phyloP scores from a whole-genome alignment of 164 flowering plant species.

The Vitis riparia region DNA sequence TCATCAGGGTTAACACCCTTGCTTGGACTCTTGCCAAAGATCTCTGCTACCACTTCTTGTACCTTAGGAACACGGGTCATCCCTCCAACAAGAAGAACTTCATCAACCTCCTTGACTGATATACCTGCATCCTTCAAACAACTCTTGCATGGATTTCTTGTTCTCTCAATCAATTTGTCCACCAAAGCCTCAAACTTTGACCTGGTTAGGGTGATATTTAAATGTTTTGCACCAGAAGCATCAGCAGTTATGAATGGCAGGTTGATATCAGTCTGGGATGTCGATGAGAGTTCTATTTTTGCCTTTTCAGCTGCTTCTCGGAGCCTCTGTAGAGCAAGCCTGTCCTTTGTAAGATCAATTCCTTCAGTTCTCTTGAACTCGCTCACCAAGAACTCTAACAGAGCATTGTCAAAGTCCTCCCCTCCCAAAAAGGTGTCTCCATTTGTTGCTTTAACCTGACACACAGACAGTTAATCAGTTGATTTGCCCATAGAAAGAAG shows the following conservation, averaged over 20 bases:
- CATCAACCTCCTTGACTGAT: conserved; percentile 59
- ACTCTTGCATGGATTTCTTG: conserved; percentile 55
- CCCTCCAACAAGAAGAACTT: conserved; percentile 78
- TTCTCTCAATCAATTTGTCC: conserved; percentile 55
- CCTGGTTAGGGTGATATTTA: conserved; percentile 64
- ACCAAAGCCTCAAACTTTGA: conserved; percentile 65
- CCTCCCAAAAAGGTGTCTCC: conserved; percentile 84
- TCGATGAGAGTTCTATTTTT: conserved; percentile 69
- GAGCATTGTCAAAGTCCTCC: conserved; percentile 69
- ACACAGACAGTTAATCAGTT: neutral
- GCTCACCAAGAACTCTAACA: conserved; percentile 55
- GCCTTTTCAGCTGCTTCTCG: conserved; percentile 81
- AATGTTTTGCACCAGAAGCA: conserved; percentile 71
- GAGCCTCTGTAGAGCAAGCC: conserved; percentile 67
- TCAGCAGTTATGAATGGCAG: conserved; percentile 75
- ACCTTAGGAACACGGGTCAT: conserved; percentile 80
- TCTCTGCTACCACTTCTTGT: conserved; percentile 56
- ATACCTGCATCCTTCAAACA: conserved; percentile 74
- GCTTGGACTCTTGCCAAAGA: conserved; percentile 70
- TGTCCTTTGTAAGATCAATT: conserved; percentile 65
- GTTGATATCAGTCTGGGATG: conserved; percentile 70
- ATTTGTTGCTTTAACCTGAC: conserved; percentile 78
- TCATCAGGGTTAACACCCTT: conserved; percentile 82
- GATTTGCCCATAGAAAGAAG: neutral
- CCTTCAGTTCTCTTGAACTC: conserved; percentile 62